Evolutionary conservation across 208 protist species (phyloP).

Genomic region (Trichomonas gallinae): DNA sequence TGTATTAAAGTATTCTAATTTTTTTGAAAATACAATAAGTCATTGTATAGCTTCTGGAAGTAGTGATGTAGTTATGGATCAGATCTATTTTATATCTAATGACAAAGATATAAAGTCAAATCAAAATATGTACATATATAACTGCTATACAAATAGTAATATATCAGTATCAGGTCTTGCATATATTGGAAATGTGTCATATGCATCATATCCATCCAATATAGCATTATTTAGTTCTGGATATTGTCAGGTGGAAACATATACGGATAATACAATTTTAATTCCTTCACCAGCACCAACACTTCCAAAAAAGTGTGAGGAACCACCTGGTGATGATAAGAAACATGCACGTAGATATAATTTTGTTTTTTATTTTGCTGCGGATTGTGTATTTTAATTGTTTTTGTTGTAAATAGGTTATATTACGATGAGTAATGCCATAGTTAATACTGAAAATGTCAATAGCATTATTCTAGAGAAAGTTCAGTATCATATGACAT

Average conservation of each 20-base stretch:
- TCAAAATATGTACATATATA: neutral
- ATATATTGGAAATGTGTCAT: neutral
- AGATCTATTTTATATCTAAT: neutral
- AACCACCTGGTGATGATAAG: neutral
- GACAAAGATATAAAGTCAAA: neutral
- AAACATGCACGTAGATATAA: neutral
- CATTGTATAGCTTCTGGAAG: neutral
- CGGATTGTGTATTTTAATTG: neutral
- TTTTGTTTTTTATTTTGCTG: neutral
- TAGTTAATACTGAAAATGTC: too few relatives aligned
- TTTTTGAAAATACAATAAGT: neutral
- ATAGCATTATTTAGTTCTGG: neutral
- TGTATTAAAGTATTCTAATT: neutral
- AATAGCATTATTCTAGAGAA: too few relatives aligned
- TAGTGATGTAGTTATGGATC: neutral
- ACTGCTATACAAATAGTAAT: neutral
- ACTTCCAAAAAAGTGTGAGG: neutral
- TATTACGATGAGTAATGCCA: too few relatives aligned
- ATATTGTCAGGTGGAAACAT: neutral
- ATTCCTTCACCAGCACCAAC: neutral
- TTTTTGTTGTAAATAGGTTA: too few relatives aligned
- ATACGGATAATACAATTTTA: neutral
- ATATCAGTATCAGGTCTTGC: neutral
- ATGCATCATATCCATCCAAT: neutral
- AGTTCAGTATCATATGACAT: too few relatives aligned